Conservation (phyloP, 768 basidiomycete genomes). For the Tricholoma hemisulphureum region DNA sequence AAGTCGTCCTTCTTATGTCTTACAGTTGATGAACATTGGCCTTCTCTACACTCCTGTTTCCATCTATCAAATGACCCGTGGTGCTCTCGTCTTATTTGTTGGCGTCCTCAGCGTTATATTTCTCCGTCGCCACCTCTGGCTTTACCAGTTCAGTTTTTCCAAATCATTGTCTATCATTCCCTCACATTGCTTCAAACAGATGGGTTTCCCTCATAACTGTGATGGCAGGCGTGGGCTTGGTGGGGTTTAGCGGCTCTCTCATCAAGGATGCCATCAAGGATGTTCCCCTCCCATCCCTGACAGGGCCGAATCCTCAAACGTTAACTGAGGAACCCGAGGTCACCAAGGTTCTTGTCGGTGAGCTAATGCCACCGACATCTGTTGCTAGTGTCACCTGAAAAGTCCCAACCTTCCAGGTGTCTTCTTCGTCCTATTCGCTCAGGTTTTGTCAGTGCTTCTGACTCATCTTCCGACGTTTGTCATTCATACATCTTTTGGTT, state of each 20-base stretch:
- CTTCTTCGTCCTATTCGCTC: conserved; percentile 89
- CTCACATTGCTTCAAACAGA: conserved; percentile 41
- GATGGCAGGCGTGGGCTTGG: conserved; percentile 78
- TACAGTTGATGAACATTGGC: conserved; percentile 90
- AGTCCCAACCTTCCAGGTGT: conserved; percentile 61
- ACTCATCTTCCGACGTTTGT: conserved; percentile 15
- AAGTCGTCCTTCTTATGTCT: not conserved
- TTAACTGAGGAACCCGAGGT: conserved; percentile 58
- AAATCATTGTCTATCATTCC: not conserved
- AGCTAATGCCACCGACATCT: conserved; percentile 24
- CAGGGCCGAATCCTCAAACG: conserved; percentile 33
- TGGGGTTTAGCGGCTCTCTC: conserved; percentile 88
- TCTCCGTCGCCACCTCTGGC: conserved; percentile 78
- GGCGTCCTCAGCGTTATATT: conserved; percentile 90
- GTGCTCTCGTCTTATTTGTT: conserved; percentile 91
- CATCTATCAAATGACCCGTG: conserved; percentile 96
- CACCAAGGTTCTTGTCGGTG: conserved; percentile 74
- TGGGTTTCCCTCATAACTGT: conserved; percentile 91
- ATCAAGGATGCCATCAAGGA: conserved; percentile 71
- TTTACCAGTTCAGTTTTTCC: conserved; percentile 65
- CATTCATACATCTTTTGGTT: not conserved
- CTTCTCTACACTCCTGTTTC: conserved; percentile 95
- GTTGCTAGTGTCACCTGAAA: conserved; percentile 18
- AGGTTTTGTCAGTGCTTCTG: conserved; percentile 72
- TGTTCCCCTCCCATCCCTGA: conserved; percentile 30